These are phyloP conservation scores for Penicillium macrosclerotiorum DNA, from an alignment of 495 filamentous ascomycete genomes.

Conservation along the genomic window DNA sequence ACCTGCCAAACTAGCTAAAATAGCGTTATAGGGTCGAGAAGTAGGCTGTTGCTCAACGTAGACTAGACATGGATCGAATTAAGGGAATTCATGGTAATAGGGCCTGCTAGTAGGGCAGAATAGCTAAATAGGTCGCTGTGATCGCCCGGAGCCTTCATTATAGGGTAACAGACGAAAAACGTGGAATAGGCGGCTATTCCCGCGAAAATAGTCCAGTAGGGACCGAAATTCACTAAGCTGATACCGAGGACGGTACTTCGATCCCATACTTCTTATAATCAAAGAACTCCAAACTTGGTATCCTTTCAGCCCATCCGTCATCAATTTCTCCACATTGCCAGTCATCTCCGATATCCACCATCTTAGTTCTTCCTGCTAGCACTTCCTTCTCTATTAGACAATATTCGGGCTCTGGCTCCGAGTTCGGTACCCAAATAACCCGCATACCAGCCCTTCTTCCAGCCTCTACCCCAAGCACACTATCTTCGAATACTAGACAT, in stretches of 20 bases:
- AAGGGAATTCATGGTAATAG: no score
- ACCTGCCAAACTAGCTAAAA: no score
- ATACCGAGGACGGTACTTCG: background rate
- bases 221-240: background rate
- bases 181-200: no score
- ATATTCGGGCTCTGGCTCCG: conserved; percentile 27
- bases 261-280: conserved; percentile 22
- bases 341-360: conserved; percentile 20
- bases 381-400: conserved; percentile 26
- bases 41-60: no score
- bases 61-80: no score
- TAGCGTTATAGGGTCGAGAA: no score
- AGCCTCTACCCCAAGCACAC: conserved; percentile 40
- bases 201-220: no score
- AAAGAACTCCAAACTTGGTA: conserved; percentile 30
- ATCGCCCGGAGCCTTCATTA: no score
- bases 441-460: conserved; percentile 45
- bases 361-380: conserved; percentile 28
- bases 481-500: conserved; percentile 48
- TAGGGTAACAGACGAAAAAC: no score
- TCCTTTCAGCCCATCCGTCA: conserved; percentile 38
- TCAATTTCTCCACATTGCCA: conserved; percentile 26
- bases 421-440: conserved; percentile 43
- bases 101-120: no score
- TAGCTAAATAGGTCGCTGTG: no score